A percentile compares a stretch with the other conserved stretches of the same genome.
phyloP scores from a whole-genome alignment of 129 eudicot genomes.

The Dittrichia graveolens region DNA sequence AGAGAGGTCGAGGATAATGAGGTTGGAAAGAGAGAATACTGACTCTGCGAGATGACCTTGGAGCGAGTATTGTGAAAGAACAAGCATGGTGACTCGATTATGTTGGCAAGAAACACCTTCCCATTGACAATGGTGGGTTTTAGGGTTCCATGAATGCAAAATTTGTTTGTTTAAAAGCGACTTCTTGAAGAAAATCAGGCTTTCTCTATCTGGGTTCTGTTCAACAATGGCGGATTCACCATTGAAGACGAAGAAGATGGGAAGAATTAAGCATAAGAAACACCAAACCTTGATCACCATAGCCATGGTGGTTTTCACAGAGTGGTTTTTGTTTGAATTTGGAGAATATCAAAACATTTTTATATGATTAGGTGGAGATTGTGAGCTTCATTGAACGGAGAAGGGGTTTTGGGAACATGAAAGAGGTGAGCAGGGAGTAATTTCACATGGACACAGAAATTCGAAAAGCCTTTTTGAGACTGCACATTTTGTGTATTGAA shows the following conservation, averaged over 20 bases:
- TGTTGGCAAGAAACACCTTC: constrained; percentile 51
- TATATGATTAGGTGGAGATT: constrained; percentile 18
- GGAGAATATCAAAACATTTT: not conserved
- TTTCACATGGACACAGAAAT: constrained; percentile 25
- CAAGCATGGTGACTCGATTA: constrained; percentile 45
- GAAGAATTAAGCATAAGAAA: not conserved
- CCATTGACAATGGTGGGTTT: constrained; percentile 55
- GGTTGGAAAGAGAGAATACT: constrained; percentile 43
- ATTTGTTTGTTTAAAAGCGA: constrained; percentile 42
- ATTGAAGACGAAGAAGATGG: constrained; percentile 10
- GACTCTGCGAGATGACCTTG: constrained; percentile 41
- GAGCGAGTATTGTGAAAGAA: constrained; percentile 42
- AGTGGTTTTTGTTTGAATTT: not conserved
- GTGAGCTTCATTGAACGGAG: not conserved
- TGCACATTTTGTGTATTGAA: not conserved
- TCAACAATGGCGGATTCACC: constrained; percentile 4
- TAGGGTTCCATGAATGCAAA: constrained; percentile 51
- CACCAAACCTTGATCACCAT: constrained; percentile 8
- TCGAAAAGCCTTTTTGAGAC: constrained; percentile 3
- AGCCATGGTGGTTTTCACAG: constrained; percentile 3
- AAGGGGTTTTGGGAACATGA: not conserved
- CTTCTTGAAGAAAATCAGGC: constrained; percentile 50
- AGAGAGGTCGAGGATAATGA: constrained; percentile 54
- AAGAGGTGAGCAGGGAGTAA: not conserved
- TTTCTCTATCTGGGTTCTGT: constrained; percentile 29